Evolutionary conservation across 257 asterid genomes (phyloP).

Genomic region (Pogostemon cablin): DNA sequence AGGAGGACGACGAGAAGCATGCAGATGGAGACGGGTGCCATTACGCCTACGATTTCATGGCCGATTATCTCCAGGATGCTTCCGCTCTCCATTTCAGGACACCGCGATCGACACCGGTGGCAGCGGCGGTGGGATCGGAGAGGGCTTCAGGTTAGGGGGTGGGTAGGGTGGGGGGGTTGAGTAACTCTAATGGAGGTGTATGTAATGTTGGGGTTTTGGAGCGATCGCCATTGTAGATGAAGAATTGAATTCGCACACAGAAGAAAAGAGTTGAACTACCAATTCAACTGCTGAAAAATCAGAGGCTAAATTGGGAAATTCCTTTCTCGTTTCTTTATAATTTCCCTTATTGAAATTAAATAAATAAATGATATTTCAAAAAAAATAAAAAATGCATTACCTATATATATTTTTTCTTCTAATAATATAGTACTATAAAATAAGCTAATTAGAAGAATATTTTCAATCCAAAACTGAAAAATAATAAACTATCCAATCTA

Average conservation of each 20-base stretch:
- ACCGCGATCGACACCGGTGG: conserved; percentile 27
- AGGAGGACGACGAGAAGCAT: conserved; percentile 93
- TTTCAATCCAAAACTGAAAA: too few species aligned
- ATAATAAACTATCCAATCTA: too few species aligned
- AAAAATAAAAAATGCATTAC: too few species aligned
- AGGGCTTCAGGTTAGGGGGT: not conserved
- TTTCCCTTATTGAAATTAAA: not conserved
- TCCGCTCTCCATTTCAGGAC: conserved; percentile 62
- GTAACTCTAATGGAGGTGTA: conserved; percentile 3
- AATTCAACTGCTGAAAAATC: conserved; percentile 1
- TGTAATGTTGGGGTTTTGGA: conserved; percentile 22
- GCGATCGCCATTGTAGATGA: conserved; percentile 7
- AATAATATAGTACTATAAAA: too few species aligned
- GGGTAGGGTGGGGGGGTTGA: not conserved
- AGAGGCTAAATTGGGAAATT: conserved; percentile 4
- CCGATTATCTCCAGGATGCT: conserved; percentile 81
- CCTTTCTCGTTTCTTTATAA: not conserved
- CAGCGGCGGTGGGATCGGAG: conserved; percentile 32
- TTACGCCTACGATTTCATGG: conserved; percentile 80
- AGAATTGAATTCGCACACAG: not conserved
- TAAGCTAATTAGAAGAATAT: too few species aligned
- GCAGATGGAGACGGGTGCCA: conserved; percentile 95
- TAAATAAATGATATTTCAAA: too few species aligned
- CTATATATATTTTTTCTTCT: too few species aligned
- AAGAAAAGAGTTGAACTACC: not conserved